Conservation (phyloP, 2,329 filamentous ascomycete species). For the Aureobasidium sp. region DNA sequence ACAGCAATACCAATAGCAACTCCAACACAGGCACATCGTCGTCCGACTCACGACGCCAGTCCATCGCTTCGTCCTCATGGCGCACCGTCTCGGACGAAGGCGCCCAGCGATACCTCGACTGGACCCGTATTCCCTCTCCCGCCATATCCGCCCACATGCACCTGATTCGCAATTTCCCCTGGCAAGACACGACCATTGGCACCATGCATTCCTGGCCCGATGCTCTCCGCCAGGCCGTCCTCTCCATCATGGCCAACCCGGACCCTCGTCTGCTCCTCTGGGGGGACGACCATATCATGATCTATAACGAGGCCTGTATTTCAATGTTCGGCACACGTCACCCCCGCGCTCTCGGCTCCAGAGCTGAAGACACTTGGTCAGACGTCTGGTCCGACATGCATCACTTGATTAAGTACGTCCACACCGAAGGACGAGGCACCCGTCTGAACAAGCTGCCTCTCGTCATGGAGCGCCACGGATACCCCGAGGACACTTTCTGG, state of each 20-base stretch:
- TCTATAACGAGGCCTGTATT: constrained; percentile 30
- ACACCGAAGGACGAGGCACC: constrained; percentile 17
- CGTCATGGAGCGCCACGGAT: constrained; percentile 20
- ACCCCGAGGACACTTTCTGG: constrained; percentile 24
- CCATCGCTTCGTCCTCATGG: constrained; percentile 7
- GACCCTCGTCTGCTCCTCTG: constrained; percentile 22
- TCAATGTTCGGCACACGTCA: constrained; percentile 26
- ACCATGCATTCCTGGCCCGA: constrained; percentile 22
- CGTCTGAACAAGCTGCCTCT: constrained; percentile 17
- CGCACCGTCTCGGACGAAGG: constrained; percentile 7
- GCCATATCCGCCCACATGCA: constrained; percentile 6
- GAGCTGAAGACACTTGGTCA: constrained; percentile 13
- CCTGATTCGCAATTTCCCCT: constrained; percentile 22
- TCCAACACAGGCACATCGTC: not conserved
- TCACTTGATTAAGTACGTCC: constrained; percentile 16
- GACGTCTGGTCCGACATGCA: constrained; percentile 12
- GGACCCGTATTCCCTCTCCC: not conserved
- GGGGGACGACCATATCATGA: constrained; percentile 26
- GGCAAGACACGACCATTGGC: constrained; percentile 21
- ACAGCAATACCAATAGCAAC: not conserved
- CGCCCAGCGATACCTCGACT: constrained; percentile 1
- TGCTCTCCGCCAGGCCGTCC: constrained; percentile 17
- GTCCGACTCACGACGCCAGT: not conserved
- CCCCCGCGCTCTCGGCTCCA: constrained; percentile 15
- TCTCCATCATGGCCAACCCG: constrained; percentile 23